A percentile compares a stretch with the other conserved stretches of the same genome.
These are phyloP conservation scores for Xylaria castorea DNA, from an alignment of 495 filamentous ascomycete genomes.

Conservation along the genomic window DNA sequence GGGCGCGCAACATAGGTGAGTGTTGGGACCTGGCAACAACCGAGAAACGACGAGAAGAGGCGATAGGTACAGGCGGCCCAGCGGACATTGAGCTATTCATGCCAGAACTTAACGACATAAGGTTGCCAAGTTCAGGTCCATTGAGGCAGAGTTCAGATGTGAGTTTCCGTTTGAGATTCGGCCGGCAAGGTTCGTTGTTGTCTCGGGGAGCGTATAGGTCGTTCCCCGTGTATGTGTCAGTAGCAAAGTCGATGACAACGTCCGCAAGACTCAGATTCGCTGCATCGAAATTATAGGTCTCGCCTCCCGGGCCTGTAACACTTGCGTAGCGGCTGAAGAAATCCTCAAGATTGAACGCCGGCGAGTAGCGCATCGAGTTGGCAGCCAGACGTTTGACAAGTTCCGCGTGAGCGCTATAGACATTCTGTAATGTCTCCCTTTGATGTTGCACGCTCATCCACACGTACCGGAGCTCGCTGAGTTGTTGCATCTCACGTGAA, in stretches of 20 bases:
- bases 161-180: slow-evolving; percentile 53
- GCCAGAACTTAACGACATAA: slow-evolving; percentile 19
- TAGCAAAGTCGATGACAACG: slow-evolving; percentile 54
- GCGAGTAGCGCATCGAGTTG: slow-evolving; percentile 65
- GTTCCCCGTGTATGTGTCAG: slow-evolving; percentile 55
- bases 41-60: slow-evolving; percentile 40
- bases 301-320: slow-evolving; percentile 48
- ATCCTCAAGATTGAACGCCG: slow-evolving; percentile 83
- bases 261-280: slow-evolving; percentile 61
- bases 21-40: slow-evolving; percentile 43
- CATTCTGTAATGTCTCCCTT: slow-evolving; percentile 73
- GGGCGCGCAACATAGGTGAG: slow-evolving; percentile 43
- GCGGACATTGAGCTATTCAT: neutral
- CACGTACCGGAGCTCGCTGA: slow-evolving; percentile 71
- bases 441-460: slow-evolving; percentile 85
- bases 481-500: slow-evolving; percentile 77
- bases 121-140: slow-evolving; percentile 43
- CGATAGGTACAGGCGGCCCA: slow-evolving; percentile 25
- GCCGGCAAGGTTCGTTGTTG: slow-evolving; percentile 36
- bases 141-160: slow-evolving; percentile 39
- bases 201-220: slow-evolving; percentile 50
- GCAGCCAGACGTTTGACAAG: slow-evolving; percentile 73
- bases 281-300: slow-evolving; percentile 57
- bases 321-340: slow-evolving; percentile 80
- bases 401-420: slow-evolving; percentile 75